Conservation (phyloP, 192 early-diverging fungal species). For the Linnemannia hyalina region DNA sequence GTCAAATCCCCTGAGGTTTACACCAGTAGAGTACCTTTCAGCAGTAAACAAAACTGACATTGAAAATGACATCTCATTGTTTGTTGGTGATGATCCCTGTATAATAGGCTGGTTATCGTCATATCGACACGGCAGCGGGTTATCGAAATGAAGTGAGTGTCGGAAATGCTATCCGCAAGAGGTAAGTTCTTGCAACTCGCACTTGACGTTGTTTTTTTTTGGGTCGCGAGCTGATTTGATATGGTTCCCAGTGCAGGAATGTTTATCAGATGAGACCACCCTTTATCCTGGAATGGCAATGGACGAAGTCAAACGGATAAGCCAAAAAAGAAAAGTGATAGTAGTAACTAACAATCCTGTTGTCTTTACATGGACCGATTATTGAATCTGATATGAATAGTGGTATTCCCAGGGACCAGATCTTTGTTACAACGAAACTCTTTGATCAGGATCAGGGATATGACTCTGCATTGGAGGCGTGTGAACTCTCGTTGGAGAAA, state of each 20-base stretch:
- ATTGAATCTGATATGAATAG: constrained; percentile 11
- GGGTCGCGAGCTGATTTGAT: too few species aligned
- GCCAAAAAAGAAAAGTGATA: neutral
- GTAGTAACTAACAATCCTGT: neutral
- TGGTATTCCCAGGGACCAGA: constrained; percentile 63
- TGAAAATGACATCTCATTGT: neutral
- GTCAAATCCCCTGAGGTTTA: too few species aligned
- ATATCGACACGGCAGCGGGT: constrained; percentile 64
- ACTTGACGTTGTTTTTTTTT: neutral
- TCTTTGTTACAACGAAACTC: constrained; percentile 77
- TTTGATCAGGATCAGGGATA: constrained; percentile 66
- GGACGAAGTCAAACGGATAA: neutral
- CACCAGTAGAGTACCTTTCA: neutral
- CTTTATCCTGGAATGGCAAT: neutral
- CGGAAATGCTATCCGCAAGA: constrained; percentile 58
- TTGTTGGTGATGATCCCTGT: neutral
- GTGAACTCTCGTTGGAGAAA: constrained; percentile 64
- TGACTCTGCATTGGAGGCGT: constrained; percentile 61
- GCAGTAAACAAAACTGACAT: neutral
- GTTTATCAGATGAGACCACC: neutral
- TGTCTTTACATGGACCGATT: neutral
- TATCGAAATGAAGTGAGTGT: constrained; percentile 64
- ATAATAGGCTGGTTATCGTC: constrained; percentile 64
- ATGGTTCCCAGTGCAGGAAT: too few species aligned
- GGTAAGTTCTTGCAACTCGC: constrained; percentile 27